These are phyloP conservation scores for Scutellaria minor DNA, from an alignment of 257 asterid species.

Conservation along the genomic window DNA sequence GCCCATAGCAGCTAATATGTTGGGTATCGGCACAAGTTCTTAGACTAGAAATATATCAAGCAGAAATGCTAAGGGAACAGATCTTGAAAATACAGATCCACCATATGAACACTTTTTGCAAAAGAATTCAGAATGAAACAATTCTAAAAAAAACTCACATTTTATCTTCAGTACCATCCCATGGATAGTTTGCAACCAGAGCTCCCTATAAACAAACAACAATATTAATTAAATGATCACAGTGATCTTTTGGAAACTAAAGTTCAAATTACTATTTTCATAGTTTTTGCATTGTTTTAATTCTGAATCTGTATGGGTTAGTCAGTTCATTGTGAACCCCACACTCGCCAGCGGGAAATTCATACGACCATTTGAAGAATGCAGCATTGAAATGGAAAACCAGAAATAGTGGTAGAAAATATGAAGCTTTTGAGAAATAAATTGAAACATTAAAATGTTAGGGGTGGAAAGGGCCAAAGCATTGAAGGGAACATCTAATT, in stretches of 20 bases:
- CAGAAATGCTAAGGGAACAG: constrained; percentile 1
- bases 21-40: constrained; percentile 16
- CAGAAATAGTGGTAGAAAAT: not conserved
- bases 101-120: constrained; percentile 3
- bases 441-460: not conserved
- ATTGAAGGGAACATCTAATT: not conserved
- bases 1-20: not conserved
- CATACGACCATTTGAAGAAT: not conserved
- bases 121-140: constrained; percentile 9
- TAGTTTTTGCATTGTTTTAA: not conserved
- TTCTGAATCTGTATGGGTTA: not conserved
- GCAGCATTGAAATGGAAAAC: not conserved
- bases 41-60: constrained; percentile 7
- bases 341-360: not conserved
- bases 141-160: constrained; percentile 50
- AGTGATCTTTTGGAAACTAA: constrained; percentile 13
- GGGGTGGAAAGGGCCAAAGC: not conserved
- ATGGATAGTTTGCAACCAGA: constrained; percentile 95
- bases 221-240: constrained; percentile 20
- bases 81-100: constrained; percentile 9
- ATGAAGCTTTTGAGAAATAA: not conserved
- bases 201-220: constrained; percentile 67
- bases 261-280: not conserved
- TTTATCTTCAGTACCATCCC: constrained; percentile 92
- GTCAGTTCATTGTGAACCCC: not conserved